A percentile compares a stretch with the other conserved stretches of the same genome.
These are phyloP conservation scores for Articulospora tetracladia DNA, from an alignment of 495 filamentous ascomycete genomes.

Conservation along the genomic window DNA sequence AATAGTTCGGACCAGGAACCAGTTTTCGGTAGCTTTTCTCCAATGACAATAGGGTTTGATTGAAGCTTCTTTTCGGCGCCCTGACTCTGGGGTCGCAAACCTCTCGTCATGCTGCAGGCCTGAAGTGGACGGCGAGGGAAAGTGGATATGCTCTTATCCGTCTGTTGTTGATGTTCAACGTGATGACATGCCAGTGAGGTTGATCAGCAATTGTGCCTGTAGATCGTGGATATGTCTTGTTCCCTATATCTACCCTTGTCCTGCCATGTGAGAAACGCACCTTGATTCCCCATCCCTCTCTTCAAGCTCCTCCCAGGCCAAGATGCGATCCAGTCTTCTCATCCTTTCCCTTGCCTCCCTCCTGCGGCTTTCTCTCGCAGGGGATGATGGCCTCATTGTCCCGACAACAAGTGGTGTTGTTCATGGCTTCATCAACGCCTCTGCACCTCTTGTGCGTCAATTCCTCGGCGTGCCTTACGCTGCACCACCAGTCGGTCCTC, in stretches of 20 bases:
- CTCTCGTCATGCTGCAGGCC: neutral
- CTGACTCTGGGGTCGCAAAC: neutral
- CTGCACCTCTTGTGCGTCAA: constrained; percentile 26
- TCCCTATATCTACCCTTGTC: neutral
- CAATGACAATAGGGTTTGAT: neutral
- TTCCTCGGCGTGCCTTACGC: constrained; percentile 26
- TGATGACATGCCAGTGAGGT: neutral
- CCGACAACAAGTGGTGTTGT: constrained; percentile 19
- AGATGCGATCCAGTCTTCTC: neutral
- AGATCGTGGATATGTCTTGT: neutral
- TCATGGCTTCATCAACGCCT: constrained; percentile 31
- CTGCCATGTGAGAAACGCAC: neutral
- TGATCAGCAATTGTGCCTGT: neutral
- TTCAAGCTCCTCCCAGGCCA: neutral
- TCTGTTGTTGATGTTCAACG: neutral
- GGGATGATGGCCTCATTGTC: neutral
- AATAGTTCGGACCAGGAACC: neutral
- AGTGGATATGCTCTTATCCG: neutral
- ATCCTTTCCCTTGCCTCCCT: neutral
- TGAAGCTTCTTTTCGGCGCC: neutral
- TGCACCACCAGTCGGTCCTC: constrained; percentile 11
- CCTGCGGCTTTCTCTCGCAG: neutral
- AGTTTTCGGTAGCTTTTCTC: neutral
- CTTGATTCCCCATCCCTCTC: neutral
- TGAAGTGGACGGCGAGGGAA: neutral